phyloP scores from a whole-genome alignment of 257 asterid genomes.

The Solanum arcanum region DNA sequence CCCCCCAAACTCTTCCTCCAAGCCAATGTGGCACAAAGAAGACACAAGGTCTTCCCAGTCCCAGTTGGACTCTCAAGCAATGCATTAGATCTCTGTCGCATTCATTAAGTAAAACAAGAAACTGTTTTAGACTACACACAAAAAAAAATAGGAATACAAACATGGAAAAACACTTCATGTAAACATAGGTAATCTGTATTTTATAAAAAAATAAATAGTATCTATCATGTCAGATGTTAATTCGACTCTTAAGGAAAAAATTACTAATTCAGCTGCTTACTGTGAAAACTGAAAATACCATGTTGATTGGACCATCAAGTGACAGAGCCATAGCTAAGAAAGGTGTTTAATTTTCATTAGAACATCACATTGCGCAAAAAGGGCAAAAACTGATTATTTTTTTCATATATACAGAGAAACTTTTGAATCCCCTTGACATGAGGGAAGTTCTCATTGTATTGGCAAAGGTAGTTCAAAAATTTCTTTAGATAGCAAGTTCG shows the following conservation, averaged over 20 bases:
- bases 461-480: background rate
- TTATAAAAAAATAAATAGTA: background rate
- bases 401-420: background rate
- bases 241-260: background rate
- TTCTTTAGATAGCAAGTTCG: background rate
- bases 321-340: background rate
- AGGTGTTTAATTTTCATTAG: background rate
- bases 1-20: conserved; percentile 94
- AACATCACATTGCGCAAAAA: background rate
- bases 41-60: conserved; percentile 93
- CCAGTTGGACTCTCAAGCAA: conserved; percentile 98
- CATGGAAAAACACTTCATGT: background rate
- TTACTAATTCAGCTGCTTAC: background rate
- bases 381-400: background rate
- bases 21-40: conserved; percentile 89
- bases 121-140: background rate
- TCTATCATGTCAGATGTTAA: background rate
- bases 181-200: background rate
- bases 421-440: background rate
- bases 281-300: background rate
- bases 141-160: background rate
- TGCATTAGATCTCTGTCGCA: conserved; percentile 63
- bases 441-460: background rate
- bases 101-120: background rate
- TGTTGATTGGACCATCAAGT: background rate